These are phyloP conservation scores for Beta macrorhiza DNA, from an alignment of 179 eudicot species.

Conservation along the genomic window DNA sequence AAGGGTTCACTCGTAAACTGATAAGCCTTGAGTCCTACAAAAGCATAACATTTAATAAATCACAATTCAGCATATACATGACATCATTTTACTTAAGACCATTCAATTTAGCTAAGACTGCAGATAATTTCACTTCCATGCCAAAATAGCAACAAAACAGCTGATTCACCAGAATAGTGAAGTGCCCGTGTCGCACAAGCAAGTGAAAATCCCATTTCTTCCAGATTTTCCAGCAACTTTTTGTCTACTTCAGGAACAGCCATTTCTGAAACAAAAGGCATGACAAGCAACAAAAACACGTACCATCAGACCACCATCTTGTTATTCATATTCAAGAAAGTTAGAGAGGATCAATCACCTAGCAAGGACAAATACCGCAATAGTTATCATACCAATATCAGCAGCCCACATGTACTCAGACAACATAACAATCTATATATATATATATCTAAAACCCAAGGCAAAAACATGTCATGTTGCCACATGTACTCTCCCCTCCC, in stretches of 20 bases:
- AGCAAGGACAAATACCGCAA: not conserved
- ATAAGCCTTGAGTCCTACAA: not conserved
- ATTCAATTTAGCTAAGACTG: not conserved
- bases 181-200: conserved; percentile 60
- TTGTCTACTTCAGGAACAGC: conserved; percentile 59
- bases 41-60: not conserved
- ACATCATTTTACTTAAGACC: not conserved
- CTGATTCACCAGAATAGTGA: conserved; percentile 53
- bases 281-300: not conserved
- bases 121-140: not conserved
- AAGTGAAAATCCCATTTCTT: conserved; percentile 64
- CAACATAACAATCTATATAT: not conserved
- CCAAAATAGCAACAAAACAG: conserved; percentile 7
- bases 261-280: conserved; percentile 42
- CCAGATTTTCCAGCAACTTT: conserved; percentile 46
- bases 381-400: not conserved
- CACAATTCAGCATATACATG: not conserved
- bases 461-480: too few species aligned
- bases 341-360: not conserved
- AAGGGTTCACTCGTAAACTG: not conserved
- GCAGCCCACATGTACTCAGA: not conserved
- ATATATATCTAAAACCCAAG: not conserved
- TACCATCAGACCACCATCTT: not conserved
- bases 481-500: too few species aligned
- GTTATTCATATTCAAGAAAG: not conserved